These are phyloP conservation scores for Phylloporus arenicola DNA, from an alignment of 768 basidiomycete genomes.

Conservation along the genomic window DNA sequence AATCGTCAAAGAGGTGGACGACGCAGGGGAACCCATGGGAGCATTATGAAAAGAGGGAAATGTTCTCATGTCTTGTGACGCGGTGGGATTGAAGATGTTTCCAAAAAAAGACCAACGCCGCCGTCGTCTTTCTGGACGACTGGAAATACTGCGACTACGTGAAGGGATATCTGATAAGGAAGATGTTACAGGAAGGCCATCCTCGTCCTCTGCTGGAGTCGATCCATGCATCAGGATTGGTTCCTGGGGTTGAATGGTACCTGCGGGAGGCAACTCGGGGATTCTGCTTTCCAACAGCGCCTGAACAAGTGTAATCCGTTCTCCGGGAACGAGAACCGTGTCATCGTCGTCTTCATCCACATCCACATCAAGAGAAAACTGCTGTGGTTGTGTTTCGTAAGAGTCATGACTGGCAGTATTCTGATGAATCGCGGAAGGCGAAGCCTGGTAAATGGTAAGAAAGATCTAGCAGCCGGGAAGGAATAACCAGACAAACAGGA, in stretches of 20 bases:
- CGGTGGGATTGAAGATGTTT: conserved; percentile 34
- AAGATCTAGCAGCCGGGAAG: conserved; percentile 60
- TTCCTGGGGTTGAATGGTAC: conserved; percentile 59
- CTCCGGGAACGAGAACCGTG: conserved; percentile 37
- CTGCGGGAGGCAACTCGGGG: conserved; percentile 67
- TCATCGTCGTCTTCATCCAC: conserved; percentile 57
- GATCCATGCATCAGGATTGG: conserved; percentile 58
- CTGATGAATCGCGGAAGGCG: conserved; percentile 32
- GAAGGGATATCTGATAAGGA: conserved; percentile 41
- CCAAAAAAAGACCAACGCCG: conserved; percentile 73
- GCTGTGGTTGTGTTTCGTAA: conserved; percentile 28
- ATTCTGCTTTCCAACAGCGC: conserved; percentile 74
- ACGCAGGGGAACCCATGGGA: conserved; percentile 15
- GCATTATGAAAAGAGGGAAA: conserved; percentile 23
- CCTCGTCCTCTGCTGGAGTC: conserved; percentile 36
- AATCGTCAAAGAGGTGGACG: conserved; percentile 16
- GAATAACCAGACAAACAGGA: conserved; percentile 38
- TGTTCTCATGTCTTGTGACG: conserved; percentile 22
- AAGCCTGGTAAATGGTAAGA: conserved; percentile 59
- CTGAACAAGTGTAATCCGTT: conserved; percentile 66
- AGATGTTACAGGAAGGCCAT: conserved; percentile 40
- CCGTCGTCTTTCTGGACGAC: conserved; percentile 40
- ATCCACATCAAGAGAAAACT: conserved; percentile 35
- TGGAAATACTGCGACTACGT: conserved; percentile 27
- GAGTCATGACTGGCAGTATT: conserved; percentile 18